phyloP scores from a whole-genome alignment of 2,329 filamentous ascomycete genomes.

The Colletotrichum liriopes region DNA sequence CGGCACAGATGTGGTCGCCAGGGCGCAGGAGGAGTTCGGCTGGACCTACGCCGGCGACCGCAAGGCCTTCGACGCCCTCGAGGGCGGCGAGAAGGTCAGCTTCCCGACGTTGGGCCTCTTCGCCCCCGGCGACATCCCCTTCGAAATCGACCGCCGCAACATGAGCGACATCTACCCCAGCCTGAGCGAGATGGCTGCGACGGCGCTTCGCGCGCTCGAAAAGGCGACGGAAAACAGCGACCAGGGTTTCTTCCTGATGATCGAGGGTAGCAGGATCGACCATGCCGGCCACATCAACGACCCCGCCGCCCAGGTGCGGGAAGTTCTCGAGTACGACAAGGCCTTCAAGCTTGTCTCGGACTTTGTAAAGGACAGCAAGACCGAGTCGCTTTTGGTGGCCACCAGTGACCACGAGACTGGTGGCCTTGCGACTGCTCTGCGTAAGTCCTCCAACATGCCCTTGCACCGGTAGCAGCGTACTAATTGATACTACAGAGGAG shows the following conservation, averaged over 20 bases:
- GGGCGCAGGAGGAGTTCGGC: conserved; percentile 82
- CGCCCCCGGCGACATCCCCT: conserved; percentile 87
- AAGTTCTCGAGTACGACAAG: conserved; percentile 95
- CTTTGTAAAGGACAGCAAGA: conserved; percentile 82
- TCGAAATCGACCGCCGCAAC: conserved; percentile 89
- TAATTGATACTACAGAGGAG: conserved; percentile 58
- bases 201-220: conserved; percentile 84
- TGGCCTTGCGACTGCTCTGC: conserved; percentile 85
- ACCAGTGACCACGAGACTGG: conserved; percentile 98
- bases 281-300: conserved; percentile 93
- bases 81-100: conserved; percentile 76
- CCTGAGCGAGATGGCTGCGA: conserved; percentile 90
- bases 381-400: conserved; percentile 85
- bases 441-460: conserved; percentile 58
- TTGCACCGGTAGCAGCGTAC: conserved; percentile 56
- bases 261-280: conserved; percentile 96
- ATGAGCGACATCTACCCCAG: conserved; percentile 88
- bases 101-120: conserved; percentile 91
- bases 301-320: conserved; percentile 86
- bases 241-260: conserved; percentile 98
- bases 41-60: conserved; percentile 85
- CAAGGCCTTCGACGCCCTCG: conserved; percentile 81
- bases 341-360: conserved; percentile 87
- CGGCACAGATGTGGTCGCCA: conserved; percentile 78
- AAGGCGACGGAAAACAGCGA: conserved; percentile 87